A percentile compares a stretch with the other conserved stretches of the same genome.
phyloP scores from a whole-genome alignment of 2,329 filamentous ascomycete genomes.

The Podosphaera fusca region DNA sequence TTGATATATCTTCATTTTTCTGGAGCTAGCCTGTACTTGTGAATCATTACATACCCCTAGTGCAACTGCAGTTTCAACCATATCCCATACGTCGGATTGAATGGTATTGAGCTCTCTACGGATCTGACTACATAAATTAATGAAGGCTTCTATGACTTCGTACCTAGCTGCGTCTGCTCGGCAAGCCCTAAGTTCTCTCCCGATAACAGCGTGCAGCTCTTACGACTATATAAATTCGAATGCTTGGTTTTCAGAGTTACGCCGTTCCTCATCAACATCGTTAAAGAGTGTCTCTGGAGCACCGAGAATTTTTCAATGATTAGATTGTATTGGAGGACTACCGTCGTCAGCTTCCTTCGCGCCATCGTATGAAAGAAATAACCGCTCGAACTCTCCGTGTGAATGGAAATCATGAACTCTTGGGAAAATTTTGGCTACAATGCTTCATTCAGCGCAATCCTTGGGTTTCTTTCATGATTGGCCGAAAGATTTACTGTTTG shows the following conservation, averaged over 20 bases:
- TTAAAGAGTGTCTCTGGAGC: neutral
- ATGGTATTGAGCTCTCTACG: too few species aligned
- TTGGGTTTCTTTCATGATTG: neutral
- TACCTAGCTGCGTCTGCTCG: too few species aligned
- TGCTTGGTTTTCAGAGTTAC: neutral
- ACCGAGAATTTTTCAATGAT: neutral
- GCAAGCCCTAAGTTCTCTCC: too few species aligned
- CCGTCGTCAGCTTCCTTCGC: neutral
- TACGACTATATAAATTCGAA: neutral
- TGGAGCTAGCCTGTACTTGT: too few species aligned
- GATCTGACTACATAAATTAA: too few species aligned
- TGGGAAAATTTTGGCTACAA: neutral
- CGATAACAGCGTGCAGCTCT: neutral
- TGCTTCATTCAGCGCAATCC: neutral
- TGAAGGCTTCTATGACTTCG: too few species aligned
- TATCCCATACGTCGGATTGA: too few species aligned
- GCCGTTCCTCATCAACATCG: neutral
- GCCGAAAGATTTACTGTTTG: neutral
- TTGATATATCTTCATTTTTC: too few species aligned
- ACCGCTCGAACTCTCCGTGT: neutral
- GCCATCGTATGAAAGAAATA: neutral
- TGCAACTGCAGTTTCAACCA: too few species aligned
- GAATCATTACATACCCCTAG: too few species aligned
- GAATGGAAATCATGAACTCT: neutral
- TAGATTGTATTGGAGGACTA: neutral